Evolutionary conservation across 2,329 filamentous ascomycete genomes (phyloP).

Genomic region (Phaeosphaeria sp.): DNA sequence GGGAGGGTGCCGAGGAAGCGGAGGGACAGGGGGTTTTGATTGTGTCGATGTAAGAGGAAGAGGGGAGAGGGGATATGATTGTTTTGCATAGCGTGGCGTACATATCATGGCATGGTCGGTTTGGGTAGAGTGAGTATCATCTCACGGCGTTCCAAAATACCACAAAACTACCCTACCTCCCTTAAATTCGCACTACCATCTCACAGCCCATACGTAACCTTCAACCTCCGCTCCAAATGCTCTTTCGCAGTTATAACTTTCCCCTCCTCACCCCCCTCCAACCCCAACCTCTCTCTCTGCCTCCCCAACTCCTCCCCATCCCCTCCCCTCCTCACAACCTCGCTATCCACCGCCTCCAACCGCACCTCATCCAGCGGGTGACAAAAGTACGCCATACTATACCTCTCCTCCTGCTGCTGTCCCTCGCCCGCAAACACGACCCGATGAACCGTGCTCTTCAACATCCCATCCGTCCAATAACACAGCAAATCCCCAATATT

Average conservation of each 20-base stretch:
- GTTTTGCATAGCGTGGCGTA: slow-evolving; percentile 8
- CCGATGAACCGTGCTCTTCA: slow-evolving; percentile 87
- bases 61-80: background rate
- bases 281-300: slow-evolving; percentile 52
- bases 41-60: background rate
- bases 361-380: slow-evolving; percentile 64
- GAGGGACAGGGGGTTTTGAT: slow-evolving; percentile 24
- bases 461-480: slow-evolving; percentile 89
- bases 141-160: slow-evolving; percentile 2
- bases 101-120: slow-evolving; percentile 22
- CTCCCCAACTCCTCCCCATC: slow-evolving; percentile 39
- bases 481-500: slow-evolving; percentile 76
- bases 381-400: slow-evolving; percentile 69
- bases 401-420: slow-evolving; percentile 61
- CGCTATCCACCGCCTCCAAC: slow-evolving; percentile 63
- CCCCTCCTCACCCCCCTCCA: slow-evolving; percentile 45
- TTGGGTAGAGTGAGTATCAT: slow-evolving; percentile 3
- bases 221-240: slow-evolving; percentile 64
- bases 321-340: slow-evolving; percentile 54
- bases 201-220: slow-evolving; percentile 62
- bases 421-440: slow-evolving; percentile 71
- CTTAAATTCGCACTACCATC: too few species aligned
- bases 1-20: slow-evolving; percentile 35
- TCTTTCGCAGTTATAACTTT: slow-evolving; percentile 63
- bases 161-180: background rate